These are phyloP conservation scores for Penicillium verrucosum DNA, from an alignment of 2,329 filamentous ascomycete genomes.

Conservation along the genomic window DNA sequence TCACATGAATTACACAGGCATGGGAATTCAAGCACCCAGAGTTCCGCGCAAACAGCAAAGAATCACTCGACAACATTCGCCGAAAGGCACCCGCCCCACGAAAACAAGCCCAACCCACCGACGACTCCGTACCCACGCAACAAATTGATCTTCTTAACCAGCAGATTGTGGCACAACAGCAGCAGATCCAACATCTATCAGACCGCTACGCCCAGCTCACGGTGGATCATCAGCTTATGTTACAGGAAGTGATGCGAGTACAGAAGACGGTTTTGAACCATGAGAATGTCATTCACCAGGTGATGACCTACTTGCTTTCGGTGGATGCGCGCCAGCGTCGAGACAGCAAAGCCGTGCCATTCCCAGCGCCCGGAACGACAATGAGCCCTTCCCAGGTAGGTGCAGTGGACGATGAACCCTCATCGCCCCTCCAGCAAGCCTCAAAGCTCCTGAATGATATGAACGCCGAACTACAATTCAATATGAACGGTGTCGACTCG, in stretches of 20 bases:
- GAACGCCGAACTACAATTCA: conserved; percentile 63
- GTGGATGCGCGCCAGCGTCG: conserved; percentile 60
- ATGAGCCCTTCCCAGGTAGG: conserved; percentile 47
- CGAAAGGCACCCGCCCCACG: conserved; percentile 89
- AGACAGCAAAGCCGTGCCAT: conserved; percentile 52
- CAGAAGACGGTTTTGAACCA: conserved; percentile 71
- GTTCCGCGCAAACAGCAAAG: conserved; percentile 92
- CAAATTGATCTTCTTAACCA: conserved; percentile 87
- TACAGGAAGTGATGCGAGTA: conserved; percentile 62
- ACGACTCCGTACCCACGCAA: conserved; percentile 74
- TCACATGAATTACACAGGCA: conserved; percentile 52
- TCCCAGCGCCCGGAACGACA: conserved; percentile 39
- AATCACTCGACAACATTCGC: conserved; percentile 92
- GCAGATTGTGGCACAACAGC: conserved; percentile 83
- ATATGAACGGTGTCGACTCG: conserved; percentile 61
- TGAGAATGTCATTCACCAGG: conserved; percentile 67
- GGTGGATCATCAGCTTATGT: conserved; percentile 61
- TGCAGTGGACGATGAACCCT: conserved; percentile 58
- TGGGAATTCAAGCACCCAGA: conserved; percentile 98
- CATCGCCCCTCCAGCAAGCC: conserved; percentile 66
- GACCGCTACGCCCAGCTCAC: conserved; percentile 78
- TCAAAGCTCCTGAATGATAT: conserved; percentile 64
- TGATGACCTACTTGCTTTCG: conserved; percentile 65
- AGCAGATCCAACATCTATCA: conserved; percentile 84
- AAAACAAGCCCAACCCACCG: conserved; percentile 65